Conservation (phyloP, 768 basidiomycete genomes). For the Pisolithus tinctorius region DNA sequence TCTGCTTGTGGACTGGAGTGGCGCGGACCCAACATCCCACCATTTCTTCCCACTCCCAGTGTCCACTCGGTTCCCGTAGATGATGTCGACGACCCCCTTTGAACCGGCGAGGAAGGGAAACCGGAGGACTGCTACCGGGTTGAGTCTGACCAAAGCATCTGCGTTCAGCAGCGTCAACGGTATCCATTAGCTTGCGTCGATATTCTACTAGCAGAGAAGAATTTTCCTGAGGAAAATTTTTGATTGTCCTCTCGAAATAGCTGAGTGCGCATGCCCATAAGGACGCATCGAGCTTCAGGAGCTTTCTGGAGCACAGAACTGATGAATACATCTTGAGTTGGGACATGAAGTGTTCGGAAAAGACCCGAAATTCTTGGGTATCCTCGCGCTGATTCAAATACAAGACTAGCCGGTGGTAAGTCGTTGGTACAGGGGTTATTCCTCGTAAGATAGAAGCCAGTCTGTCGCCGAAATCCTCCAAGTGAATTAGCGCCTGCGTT, state of each 20-base stretch:
- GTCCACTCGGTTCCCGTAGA: conserved; percentile 16
- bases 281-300: conserved; percentile 42
- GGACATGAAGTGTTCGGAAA: conserved; percentile 19
- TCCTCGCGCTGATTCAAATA: conserved; percentile 11
- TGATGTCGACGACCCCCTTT: conserved; percentile 4
- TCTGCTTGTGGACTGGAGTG: conserved; percentile 26
- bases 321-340: conserved; percentile 20
- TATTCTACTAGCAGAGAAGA: conserved; percentile 26
- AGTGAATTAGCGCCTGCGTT: conserved; percentile 12
- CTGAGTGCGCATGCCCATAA: conserved; percentile 46
- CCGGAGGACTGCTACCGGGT: conserved; percentile 10
- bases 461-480: conserved; percentile 4
- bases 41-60: conserved; percentile 46
- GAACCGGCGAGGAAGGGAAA: conserved; percentile 5
- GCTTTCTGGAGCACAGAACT: conserved; percentile 26
- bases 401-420: conserved; percentile 24
- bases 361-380: conserved; percentile 5
- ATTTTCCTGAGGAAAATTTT: conserved; percentile 10
- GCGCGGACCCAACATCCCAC: conserved; percentile 39
- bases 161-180: conserved; percentile 46
- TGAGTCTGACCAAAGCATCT: conserved; percentile 33
- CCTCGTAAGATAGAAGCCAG: conserved; percentile 22
- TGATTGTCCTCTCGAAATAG: conserved; percentile 34
- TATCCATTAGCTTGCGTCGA: conserved; percentile 36
- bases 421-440: conserved; percentile 24